Evolutionary conservation across 352 stramenopile species (phyloP).

Genomic region (Globisporangium yorkense): DNA sequence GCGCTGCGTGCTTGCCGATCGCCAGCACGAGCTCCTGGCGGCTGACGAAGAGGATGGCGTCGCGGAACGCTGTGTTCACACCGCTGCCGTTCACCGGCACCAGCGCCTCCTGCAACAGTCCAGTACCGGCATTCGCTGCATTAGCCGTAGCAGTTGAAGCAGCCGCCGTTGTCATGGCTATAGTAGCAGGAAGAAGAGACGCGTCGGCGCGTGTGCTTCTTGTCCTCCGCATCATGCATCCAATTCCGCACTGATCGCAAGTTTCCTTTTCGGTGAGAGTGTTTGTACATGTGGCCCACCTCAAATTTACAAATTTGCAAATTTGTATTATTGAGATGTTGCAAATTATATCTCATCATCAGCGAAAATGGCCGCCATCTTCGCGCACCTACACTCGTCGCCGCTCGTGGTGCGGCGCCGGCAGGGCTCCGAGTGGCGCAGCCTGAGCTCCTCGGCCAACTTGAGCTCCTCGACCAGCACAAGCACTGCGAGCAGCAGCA

Average conservation of each 20-base stretch:
- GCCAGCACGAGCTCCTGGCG: slow-evolving; percentile 55
- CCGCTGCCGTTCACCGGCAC: slow-evolving; percentile 46
- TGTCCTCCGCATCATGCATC: neutral
- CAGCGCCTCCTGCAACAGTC: slow-evolving; percentile 7
- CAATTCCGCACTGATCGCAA: neutral
- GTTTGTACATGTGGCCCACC: too few relatives aligned
- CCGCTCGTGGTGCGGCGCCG: slow-evolving; percentile 69
- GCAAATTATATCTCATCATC: neutral
- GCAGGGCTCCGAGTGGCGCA: slow-evolving; percentile 55
- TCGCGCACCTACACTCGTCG: slow-evolving; percentile 82
- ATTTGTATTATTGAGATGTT: too few relatives aligned
- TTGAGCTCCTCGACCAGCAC: slow-evolving; percentile 22
- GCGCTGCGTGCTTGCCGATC: slow-evolving; percentile 56
- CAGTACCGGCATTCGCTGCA: neutral
- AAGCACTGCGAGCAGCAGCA: neutral
- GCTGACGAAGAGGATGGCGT: slow-evolving; percentile 48
- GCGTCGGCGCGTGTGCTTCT: too few relatives aligned
- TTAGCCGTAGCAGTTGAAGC: neutral
- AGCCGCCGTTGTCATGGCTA: too few relatives aligned
- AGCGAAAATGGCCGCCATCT: slow-evolving; percentile 30
- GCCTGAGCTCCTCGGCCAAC: slow-evolving; percentile 24
- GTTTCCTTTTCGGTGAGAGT: neutral
- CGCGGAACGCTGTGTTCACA: slow-evolving; percentile 39
- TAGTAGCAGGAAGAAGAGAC: neutral
- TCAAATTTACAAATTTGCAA: too few relatives aligned